These are phyloP conservation scores for Zasmidium angulare DNA, from an alignment of 2,329 filamentous ascomycete genomes.

Conservation along the genomic window DNA sequence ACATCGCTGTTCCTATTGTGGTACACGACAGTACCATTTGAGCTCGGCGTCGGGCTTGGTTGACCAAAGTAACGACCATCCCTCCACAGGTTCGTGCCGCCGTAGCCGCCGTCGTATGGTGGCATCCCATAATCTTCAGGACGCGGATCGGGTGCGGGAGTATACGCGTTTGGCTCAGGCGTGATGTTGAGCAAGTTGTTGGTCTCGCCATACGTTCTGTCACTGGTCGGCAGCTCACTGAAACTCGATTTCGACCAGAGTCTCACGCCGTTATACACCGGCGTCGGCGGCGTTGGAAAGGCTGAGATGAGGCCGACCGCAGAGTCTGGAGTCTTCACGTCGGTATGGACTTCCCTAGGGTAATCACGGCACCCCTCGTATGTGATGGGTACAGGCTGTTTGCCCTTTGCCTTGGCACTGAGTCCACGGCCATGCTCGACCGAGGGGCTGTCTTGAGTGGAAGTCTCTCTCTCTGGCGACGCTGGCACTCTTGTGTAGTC, in stretches of 20 bases:
- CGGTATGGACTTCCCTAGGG: too few relatives aligned
- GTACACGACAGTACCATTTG: neutral
- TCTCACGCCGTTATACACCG: constrained; percentile 10
- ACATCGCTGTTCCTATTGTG: neutral
- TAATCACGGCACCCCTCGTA: too few relatives aligned
- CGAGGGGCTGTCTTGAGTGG: constrained; percentile 8
- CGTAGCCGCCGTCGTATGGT: too few relatives aligned
- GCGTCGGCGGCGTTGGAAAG: constrained; percentile 19
- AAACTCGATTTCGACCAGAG: constrained; percentile 16
- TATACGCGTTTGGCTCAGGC: constrained; percentile 4
- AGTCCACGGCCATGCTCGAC: constrained; percentile 14
- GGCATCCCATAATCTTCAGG: neutral
- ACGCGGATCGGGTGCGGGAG: neutral
- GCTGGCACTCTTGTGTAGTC: constrained; percentile 23
- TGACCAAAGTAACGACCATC: neutral
- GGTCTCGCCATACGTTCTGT: constrained; percentile 34
- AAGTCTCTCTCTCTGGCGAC: neutral
- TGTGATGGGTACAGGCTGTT: neutral
- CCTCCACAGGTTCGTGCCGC: neutral
- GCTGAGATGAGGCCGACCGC: neutral
- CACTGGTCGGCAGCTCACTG: constrained; percentile 30
- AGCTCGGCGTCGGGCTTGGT: neutral
- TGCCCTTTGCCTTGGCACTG: neutral
- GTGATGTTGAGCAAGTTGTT: constrained; percentile 29
- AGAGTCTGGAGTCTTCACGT: constrained; percentile 6